Evolutionary conservation across 805 yeast species (phyloP).

Genomic region (Maudiozyma saulgeensis): DNA sequence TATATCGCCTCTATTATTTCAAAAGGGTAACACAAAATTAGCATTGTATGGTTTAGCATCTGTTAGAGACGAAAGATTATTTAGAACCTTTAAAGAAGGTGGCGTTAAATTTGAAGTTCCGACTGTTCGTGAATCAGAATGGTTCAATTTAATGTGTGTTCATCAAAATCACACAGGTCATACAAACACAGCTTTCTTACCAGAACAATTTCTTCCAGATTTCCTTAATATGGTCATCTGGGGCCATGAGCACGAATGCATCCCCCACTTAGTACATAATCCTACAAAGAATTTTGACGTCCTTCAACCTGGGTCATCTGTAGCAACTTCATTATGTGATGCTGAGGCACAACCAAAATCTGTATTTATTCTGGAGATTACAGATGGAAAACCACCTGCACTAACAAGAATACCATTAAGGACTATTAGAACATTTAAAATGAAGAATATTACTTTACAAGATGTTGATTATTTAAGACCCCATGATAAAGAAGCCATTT

Average conservation of each 20-base stretch:
- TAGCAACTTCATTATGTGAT: constrained; percentile 81
- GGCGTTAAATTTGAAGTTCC: constrained; percentile 75
- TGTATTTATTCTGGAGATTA: constrained; percentile 62
- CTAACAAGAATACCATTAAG: constrained; percentile 35
- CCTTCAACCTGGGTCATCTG: constrained; percentile 87
- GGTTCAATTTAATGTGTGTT: constrained; percentile 79
- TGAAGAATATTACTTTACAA: constrained; percentile 52
- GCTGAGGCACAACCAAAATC: constrained; percentile 73
- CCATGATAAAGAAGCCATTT: constrained; percentile 52
- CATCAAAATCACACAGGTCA: constrained; percentile 89
- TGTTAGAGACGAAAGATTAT: constrained; percentile 81
- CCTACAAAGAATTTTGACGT: constrained; percentile 55
- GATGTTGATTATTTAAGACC: constrained; percentile 48
- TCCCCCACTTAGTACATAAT: constrained; percentile 56
- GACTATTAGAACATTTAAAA: constrained; percentile 74
- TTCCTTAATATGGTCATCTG: constrained; percentile 79
- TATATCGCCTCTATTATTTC: constrained; percentile 67
- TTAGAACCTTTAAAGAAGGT: constrained; percentile 71
- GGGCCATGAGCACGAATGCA: constrained; percentile 98
- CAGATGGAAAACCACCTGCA: constrained; percentile 46
- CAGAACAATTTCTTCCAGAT: constrained; percentile 73
- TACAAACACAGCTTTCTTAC: constrained; percentile 70
- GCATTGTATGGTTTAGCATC: constrained; percentile 86
- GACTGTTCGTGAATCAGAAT: constrained; percentile 42
- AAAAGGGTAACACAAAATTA: constrained; percentile 71